These are phyloP conservation scores for Endocalyx cinctus DNA, from an alignment of 2,329 filamentous ascomycete genomes.

Conservation along the genomic window DNA sequence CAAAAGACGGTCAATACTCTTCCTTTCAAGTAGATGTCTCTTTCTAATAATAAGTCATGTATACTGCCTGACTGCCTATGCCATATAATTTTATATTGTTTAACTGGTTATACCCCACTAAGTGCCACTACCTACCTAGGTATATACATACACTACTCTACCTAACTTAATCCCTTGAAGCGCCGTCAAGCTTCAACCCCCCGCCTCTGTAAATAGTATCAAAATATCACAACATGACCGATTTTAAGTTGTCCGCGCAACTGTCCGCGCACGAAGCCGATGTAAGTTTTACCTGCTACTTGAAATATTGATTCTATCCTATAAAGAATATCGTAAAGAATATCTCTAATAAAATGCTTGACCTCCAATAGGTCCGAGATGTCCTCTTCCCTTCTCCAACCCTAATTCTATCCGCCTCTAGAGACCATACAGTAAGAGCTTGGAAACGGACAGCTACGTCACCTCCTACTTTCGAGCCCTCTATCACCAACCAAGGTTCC, in stretches of 20 bases:
- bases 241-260: conserved; percentile 91
- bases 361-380: conserved; percentile 70
- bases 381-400: conserved; percentile 72
- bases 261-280: conserved; percentile 88
- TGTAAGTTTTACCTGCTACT: conserved; percentile 61
- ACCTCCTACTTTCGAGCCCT: conserved; percentile 69
- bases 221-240: conserved; percentile 56
- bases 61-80: too few relatives aligned
- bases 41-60: too few relatives aligned
- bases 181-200: too few relatives aligned
- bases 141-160: too few relatives aligned
- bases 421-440: conserved; percentile 83
- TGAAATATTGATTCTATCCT: too few relatives aligned
- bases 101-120: too few relatives aligned
- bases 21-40: too few relatives aligned
- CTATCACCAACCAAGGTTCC: conserved; percentile 73
- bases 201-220: too few relatives aligned
- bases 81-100: too few relatives aligned
- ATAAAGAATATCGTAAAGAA: background rate
- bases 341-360: conserved; percentile 4
- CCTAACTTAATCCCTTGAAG: too few relatives aligned
- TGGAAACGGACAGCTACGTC: conserved; percentile 68
- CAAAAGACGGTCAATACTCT: too few relatives aligned
- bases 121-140: too few relatives aligned
- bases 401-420: conserved; percentile 76